Conservation (phyloP, 768 basidiomycete genomes). For the Boletellus emodensis region DNA sequence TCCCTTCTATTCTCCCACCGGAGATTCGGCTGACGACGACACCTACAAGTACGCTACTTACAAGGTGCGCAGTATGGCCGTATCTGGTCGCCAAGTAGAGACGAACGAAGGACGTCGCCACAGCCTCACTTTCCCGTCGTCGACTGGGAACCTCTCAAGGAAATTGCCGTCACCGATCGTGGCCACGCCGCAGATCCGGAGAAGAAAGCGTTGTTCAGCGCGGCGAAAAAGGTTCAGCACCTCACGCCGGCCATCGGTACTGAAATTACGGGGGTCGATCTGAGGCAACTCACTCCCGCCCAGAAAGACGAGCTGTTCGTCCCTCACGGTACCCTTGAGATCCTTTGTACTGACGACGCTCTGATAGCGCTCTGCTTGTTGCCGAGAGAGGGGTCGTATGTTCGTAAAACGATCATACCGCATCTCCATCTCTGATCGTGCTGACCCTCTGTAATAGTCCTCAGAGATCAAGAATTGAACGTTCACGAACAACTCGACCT, state of each 20-base stretch:
- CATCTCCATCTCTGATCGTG: neutral
- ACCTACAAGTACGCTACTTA: conserved; percentile 54
- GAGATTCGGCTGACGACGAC: conserved; percentile 46
- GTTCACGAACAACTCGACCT: conserved; percentile 70
- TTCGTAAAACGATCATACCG: conserved; percentile 30
- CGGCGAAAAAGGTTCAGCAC: conserved; percentile 63
- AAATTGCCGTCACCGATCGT: conserved; percentile 59
- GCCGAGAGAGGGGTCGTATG: conserved; percentile 77
- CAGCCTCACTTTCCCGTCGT: conserved; percentile 65
- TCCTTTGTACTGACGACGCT: conserved; percentile 6
- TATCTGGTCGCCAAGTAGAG: neutral
- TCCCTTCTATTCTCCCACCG: conserved; percentile 65
- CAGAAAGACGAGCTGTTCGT: conserved; percentile 81
- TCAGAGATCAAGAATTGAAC: conserved; percentile 68
- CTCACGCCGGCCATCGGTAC: conserved; percentile 73
- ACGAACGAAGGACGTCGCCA: neutral
- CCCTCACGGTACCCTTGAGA: neutral
- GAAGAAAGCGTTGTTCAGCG: conserved; percentile 61
- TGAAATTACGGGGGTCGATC: conserved; percentile 69
- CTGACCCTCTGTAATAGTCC: conserved; percentile 41
- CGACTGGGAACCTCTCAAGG: conserved; percentile 59
- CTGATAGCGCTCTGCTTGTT: conserved; percentile 58
- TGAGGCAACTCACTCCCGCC: conserved; percentile 56
- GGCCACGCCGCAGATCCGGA: conserved; percentile 64
- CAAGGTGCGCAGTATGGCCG: conserved; percentile 40